Percentiles rank a stretch among this genome's conserved stretches.
phyloP scores from a whole-genome alignment of 805 yeast species.

The Ogataea neopini region DNA sequence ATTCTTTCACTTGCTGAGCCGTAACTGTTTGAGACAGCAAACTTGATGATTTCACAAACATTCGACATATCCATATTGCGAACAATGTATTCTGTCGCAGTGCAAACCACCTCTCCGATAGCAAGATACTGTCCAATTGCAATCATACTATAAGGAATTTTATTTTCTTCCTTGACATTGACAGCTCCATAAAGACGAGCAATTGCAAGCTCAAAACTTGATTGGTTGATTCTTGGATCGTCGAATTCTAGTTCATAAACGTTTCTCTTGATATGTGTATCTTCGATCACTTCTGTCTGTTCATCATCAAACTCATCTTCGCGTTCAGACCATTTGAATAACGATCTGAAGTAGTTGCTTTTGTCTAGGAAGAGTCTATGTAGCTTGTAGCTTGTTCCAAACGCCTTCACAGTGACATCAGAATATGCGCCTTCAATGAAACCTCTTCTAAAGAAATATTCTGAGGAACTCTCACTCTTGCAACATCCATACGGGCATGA shows the following conservation, averaged over 20 bases:
- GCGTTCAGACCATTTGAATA: conserved; percentile 45
- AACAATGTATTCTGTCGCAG: conserved; percentile 43
- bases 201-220: conserved; percentile 50
- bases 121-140: conserved; percentile 53
- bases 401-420: conserved; percentile 50
- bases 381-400: conserved; percentile 44
- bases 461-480: conserved; percentile 22
- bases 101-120: conserved; percentile 45
- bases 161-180: conserved; percentile 35
- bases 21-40: conserved; percentile 46
- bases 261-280: not conserved
- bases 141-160: conserved; percentile 43
- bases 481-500: conserved; percentile 34
- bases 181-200: conserved; percentile 48
- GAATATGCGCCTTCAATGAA: conserved; percentile 47
- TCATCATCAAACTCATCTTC: conserved; percentile 10
- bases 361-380: conserved; percentile 48
- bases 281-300: conserved; percentile 1
- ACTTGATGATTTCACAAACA: conserved; percentile 38
- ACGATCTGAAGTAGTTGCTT: conserved; percentile 47
- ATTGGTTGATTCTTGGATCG: conserved; percentile 42
- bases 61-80: conserved; percentile 37
- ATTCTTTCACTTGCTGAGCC: conserved; percentile 49
- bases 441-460: conserved; percentile 40
- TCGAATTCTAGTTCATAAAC: conserved; percentile 38